Percentiles rank a stretch among this genome's conserved stretches.
Evolutionary conservation across 202 grass and related monocot genomes (phyloP).

Genomic region (Zizania palustris): DNA sequence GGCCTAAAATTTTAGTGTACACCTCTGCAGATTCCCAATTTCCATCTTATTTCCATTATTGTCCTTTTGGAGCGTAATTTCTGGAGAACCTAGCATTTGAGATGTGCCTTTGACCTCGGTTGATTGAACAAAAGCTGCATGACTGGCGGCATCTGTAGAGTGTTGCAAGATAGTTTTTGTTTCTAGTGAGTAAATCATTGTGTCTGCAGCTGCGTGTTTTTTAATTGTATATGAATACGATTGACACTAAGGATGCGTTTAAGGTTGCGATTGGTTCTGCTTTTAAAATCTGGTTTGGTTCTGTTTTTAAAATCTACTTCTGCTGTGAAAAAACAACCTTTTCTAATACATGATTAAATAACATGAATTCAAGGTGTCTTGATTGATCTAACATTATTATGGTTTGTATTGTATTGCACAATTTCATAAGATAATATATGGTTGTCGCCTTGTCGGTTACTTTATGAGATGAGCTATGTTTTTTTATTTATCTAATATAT

Average conservation of each 20-base stretch:
- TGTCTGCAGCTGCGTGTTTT: conserved; percentile 4
- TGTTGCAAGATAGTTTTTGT: conserved; percentile 3
- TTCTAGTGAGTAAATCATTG: conserved; percentile 21
- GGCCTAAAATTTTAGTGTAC: neutral
- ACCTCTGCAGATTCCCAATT: neutral
- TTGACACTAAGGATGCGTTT: conserved; percentile 29
- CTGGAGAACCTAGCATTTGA: neutral
- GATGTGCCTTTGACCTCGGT: neutral
- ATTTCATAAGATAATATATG: too few relatives aligned
- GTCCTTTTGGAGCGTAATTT: neutral
- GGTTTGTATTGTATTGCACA: too few relatives aligned
- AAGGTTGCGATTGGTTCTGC: too few relatives aligned
- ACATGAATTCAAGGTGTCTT: too few relatives aligned
- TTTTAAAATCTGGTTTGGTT: too few relatives aligned
- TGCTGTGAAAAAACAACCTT: too few relatives aligned
- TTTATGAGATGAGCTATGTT: too few relatives aligned
- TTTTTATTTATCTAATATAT: too few relatives aligned
- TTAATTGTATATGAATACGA: conserved; percentile 27
- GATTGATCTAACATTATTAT: too few relatives aligned
- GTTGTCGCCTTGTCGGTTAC: too few relatives aligned
- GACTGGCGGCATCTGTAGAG: neutral
- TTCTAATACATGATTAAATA: too few relatives aligned
- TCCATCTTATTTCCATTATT: neutral
- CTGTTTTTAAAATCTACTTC: too few relatives aligned
- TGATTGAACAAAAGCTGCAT: neutral